Base-by-base conservation (phyloP, 169 alveolate species). In the Plasmodium gaboni region DNA sequence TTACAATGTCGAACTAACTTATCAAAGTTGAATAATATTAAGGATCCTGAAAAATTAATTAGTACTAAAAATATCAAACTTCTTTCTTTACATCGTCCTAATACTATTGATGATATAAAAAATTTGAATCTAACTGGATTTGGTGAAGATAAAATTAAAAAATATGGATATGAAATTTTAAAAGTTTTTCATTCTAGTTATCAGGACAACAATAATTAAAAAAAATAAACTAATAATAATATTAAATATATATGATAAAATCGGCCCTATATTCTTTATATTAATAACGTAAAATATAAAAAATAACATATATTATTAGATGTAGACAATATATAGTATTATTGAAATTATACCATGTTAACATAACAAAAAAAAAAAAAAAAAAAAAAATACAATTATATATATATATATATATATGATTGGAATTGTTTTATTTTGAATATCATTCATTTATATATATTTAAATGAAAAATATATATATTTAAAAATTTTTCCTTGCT, bases 11-110 rank as follows among this genome's bases (percentile, higher is more conserved):
- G 91, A 83, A 48, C 26, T 55, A 69, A 28, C 5, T 68, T 83
- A 73, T 44, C 91, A 15, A 83, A 83, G 22, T 55, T 38, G 86
- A 46, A 68, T 51, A 67, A 83, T 38, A 83, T 83, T 32, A 26
- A 38, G 15, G 91, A 83, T 26, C 91, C 91, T n/a, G 91, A 83
- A 83, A 67, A 83, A 83, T 42, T 83, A 68, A 83, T 83, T 2
- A 83, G 86, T 65, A 83, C 91, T 55, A 83, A 83, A 46, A 83
- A 83, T 68, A 68, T 83, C 68, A 83, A 83, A 83, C 63, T 83
- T 24, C 28, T 83, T 12, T 51, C 70, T 26, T 44, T 83, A 46
- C 85, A 83, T 69, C 71, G 57, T 44, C 91, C 91, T 44, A 68
- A 15, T 12, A 38, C 85, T 4, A 67, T 69, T 57, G 91, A 83